Evolutionary conservation across 2,329 filamentous ascomycete species (phyloP).

Genomic region (Rugonectria rugulosa): DNA sequence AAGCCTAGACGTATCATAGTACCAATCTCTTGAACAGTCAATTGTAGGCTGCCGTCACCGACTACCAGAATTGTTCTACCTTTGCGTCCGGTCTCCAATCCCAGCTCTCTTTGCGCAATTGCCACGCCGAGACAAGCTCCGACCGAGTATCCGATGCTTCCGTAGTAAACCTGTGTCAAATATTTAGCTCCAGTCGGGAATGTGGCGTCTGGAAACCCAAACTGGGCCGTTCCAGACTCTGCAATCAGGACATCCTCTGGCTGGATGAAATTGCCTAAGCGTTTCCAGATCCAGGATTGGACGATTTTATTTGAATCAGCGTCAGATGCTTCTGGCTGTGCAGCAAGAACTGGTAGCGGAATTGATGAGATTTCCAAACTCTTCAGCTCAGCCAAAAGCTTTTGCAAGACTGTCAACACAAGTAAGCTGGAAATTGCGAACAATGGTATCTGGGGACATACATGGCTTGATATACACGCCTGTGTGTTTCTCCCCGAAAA

Average conservation of each 20-base stretch:
- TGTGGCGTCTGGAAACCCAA: conserved; percentile 15
- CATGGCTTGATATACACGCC: conserved; percentile 16
- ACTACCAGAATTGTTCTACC: conserved; percentile 16
- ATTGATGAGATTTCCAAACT: neutral
- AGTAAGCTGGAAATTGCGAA: neutral
- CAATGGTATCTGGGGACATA: neutral
- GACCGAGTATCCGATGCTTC: conserved; percentile 23
- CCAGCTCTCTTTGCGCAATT: conserved; percentile 15
- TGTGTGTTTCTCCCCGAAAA: no score
- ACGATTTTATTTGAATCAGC: conserved; percentile 4
- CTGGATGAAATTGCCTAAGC: conserved; percentile 3
- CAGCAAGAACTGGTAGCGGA: neutral
- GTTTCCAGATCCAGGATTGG: conserved; percentile 24
- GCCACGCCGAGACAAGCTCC: conserved; percentile 14
- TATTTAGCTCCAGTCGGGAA: conserved; percentile 14
- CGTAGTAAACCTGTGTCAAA: conserved; percentile 21
- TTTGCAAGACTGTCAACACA: conserved; percentile 7
- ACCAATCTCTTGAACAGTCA: conserved; percentile 20
- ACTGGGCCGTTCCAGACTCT: conserved; percentile 21
- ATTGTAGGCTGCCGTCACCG: conserved; percentile 19
- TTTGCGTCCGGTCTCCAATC: neutral
- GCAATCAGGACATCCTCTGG: conserved; percentile 14
- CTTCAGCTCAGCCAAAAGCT: neutral
- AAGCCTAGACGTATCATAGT: conserved; percentile 13
- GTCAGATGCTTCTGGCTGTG: neutral